phyloP scores from a whole-genome alignment of 129 eudicot species.

The Saussurea involucrata region DNA sequence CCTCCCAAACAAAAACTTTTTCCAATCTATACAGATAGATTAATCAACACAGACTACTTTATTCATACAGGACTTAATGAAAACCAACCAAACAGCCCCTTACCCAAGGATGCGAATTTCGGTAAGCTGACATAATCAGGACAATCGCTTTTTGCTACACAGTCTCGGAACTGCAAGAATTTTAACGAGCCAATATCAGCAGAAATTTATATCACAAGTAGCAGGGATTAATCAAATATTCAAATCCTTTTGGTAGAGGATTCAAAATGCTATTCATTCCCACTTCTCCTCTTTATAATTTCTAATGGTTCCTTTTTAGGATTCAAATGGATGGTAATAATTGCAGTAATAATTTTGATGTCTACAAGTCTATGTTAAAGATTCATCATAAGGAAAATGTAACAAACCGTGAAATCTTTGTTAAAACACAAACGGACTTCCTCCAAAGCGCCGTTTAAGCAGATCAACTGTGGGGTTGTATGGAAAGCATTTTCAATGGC shows the following conservation, averaged over 20 bases:
- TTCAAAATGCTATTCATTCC: too few relatives aligned
- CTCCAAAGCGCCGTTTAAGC: conserved; percentile 70
- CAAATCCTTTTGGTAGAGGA: too few relatives aligned
- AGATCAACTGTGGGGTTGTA: conserved; percentile 64
- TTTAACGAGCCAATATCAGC: neutral
- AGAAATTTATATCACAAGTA: neutral
- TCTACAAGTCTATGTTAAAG: neutral
- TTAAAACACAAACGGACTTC: conserved; percentile 80
- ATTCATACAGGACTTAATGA: too few relatives aligned
- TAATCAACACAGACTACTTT: too few relatives aligned
- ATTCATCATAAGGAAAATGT: neutral
- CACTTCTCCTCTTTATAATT: neutral
- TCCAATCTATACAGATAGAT: too few relatives aligned
- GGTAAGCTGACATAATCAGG: conserved; percentile 91
- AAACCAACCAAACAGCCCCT: too few relatives aligned
- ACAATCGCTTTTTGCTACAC: conserved; percentile 62
- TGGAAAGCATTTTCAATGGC: conserved; percentile 91
- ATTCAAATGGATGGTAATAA: neutral
- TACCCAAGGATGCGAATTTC: conserved; percentile 44
- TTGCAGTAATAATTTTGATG: neutral
- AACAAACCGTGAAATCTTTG: conserved; percentile 77
- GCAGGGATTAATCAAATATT: conserved; percentile 12
- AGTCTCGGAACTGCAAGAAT: conserved; percentile 77
- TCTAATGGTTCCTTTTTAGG: neutral
- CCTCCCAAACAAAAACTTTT: too few relatives aligned